Conservation (phyloP, 768 basidiomycete genomes). For the Trametes meyenii region DNA sequence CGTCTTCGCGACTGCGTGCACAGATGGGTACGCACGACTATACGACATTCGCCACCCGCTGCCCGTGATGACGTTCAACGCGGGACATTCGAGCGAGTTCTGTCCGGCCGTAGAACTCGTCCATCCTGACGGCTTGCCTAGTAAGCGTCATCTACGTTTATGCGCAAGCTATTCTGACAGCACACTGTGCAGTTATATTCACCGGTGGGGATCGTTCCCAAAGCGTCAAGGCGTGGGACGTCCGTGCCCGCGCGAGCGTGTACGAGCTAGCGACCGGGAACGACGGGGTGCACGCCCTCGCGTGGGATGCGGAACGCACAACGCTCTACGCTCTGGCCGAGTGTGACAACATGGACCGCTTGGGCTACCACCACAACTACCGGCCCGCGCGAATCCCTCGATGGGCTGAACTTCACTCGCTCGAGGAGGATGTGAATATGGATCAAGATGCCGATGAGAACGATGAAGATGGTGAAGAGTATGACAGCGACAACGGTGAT, state of each 20-base stretch:
- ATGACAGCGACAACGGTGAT: conserved; percentile 22
- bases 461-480: conserved; percentile 20
- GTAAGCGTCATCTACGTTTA: conserved; percentile 23
- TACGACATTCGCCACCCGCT: conserved; percentile 42
- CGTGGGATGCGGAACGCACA: conserved; percentile 36
- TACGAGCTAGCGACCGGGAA: conserved; percentile 50
- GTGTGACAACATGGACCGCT: conserved; percentile 33
- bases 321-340: conserved; percentile 40
- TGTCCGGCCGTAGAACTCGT: conserved; percentile 30
- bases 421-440: conserved; percentile 4
- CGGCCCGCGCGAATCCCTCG: conserved; percentile 24
- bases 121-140: conserved; percentile 43
- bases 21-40: conserved; percentile 42
- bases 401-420: conserved; percentile 2
- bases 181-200: conserved; percentile 30
- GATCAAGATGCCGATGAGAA: conserved; percentile 15
- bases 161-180: conserved; percentile 6
- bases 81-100: conserved; percentile 20
- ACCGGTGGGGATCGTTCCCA: conserved; percentile 33
- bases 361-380: conserved; percentile 27
- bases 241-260: conserved; percentile 36
- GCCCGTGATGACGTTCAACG: conserved; percentile 39
- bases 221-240: conserved; percentile 44
- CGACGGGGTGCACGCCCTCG: conserved; percentile 38
- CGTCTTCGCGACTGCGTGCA: conserved; percentile 38